phyloP scores from a whole-genome alignment of 2,329 filamentous ascomycete genomes.

The Trichoderma endophyticum region DNA sequence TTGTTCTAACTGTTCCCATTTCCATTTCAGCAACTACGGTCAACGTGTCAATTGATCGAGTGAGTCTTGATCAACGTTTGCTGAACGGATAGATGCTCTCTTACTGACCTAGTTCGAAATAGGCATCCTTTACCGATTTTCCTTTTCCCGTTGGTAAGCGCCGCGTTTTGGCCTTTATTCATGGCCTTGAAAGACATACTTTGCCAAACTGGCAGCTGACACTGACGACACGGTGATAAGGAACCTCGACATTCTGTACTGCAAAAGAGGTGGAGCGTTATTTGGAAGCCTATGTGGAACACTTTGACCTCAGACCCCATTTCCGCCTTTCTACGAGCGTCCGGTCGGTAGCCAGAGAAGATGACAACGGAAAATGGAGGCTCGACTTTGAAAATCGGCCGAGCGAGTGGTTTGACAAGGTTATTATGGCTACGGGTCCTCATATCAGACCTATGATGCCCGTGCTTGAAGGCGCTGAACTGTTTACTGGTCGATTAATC shows the following conservation, averaged over 20 bases:
- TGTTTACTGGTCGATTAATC: slow-evolving; percentile 32
- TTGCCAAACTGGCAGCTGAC: not conserved
- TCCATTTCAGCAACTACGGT: slow-evolving; percentile 25
- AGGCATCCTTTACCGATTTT: slow-evolving; percentile 31
- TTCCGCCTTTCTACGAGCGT: slow-evolving; percentile 31
- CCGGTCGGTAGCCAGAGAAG: slow-evolving; percentile 21
- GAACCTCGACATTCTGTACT: slow-evolving; percentile 24
- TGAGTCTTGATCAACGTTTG: not conserved
- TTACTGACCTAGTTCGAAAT: not conserved
- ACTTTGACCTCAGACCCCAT: slow-evolving; percentile 31
- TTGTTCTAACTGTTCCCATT: not conserved
- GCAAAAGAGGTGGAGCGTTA: slow-evolving; percentile 32
- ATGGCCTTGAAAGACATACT: not conserved
- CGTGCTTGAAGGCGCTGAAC: slow-evolving; percentile 30
- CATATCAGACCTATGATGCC: slow-evolving; percentile 38
- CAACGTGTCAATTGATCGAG: slow-evolving; percentile 26
- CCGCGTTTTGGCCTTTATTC: not conserved
- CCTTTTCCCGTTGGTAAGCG: slow-evolving; percentile 30
- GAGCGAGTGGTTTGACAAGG: slow-evolving; percentile 36
- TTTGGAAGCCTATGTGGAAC: slow-evolving; percentile 34
- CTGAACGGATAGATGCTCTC: not conserved
- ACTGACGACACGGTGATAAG: slow-evolving; percentile 7
- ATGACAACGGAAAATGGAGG: slow-evolving; percentile 26
- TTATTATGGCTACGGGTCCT: slow-evolving; percentile 37
- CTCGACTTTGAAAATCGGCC: slow-evolving; percentile 27